Evolutionary conservation across 495 filamentous ascomycete genomes (phyloP).

Genomic region (Penicillium manginii): DNA sequence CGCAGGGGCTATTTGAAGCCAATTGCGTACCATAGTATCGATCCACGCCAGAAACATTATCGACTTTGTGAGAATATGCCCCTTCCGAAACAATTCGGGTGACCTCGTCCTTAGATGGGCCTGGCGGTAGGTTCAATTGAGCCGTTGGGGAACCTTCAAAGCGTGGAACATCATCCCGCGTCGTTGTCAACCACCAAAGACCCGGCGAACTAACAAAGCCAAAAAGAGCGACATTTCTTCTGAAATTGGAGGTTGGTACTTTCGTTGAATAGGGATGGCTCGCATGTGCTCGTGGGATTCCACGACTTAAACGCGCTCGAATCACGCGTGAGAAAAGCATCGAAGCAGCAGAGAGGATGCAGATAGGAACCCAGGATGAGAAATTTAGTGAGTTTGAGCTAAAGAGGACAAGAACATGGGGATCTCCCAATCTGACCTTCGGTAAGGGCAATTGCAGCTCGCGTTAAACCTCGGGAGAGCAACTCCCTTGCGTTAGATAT

Average conservation of each 20-base stretch:
- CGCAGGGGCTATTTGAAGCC: conserved; percentile 49
- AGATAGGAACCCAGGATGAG: neutral
- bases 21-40: conserved; percentile 52
- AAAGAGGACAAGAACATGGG: neutral
- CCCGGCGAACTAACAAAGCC: conserved; percentile 22
- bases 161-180: conserved; percentile 25
- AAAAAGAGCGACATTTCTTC: conserved; percentile 13
- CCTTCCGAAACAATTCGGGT: conserved; percentile 30
- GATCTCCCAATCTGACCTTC: neutral
- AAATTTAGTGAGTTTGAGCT: neutral
- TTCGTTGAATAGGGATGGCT: conserved; percentile 23
- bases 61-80: conserved; percentile 36
- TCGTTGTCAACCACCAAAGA: conserved; percentile 28
- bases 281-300: conserved; percentile 15
- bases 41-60: conserved; percentile 31
- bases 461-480: conserved; percentile 1
- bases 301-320: conserved; percentile 21
- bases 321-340: conserved; percentile 3
- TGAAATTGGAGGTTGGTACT: conserved; percentile 12
- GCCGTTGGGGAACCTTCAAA: conserved; percentile 19
- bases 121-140: conserved; percentile 14
- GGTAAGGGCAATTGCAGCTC: neutral
- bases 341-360: neutral
- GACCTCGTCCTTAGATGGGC: conserved; percentile 28
- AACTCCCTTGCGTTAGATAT: neutral